phyloP scores from a whole-genome alignment of 257 asterid genomes.

The Parsonsia alboflavescens region DNA sequence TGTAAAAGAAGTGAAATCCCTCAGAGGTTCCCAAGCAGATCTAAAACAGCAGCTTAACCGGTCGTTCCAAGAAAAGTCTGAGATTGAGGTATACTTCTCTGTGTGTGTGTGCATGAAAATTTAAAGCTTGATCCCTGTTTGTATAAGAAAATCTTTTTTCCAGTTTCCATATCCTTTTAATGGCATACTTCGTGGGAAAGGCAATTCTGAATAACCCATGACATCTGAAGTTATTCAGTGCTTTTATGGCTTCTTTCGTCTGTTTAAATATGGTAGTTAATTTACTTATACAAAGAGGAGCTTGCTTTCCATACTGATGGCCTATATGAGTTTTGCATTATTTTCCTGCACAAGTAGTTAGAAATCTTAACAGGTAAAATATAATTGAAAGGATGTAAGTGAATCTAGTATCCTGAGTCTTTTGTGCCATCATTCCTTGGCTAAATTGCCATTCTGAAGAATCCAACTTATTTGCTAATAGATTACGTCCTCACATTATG shows the following conservation, averaged over 20 bases:
- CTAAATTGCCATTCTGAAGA: conserved; percentile 4
- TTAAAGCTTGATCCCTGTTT: conserved; percentile 9
- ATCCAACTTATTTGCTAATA: background rate
- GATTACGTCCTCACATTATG: conserved; percentile 17
- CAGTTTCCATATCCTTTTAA: background rate
- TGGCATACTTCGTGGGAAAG: background rate
- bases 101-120: conserved; percentile 9
- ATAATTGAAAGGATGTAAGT: background rate
- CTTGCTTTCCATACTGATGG: background rate
- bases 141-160: background rate
- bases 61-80: conserved; percentile 46
- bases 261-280: background rate
- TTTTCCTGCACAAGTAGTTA: background rate
- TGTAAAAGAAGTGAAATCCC: conserved; percentile 85
- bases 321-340: background rate
- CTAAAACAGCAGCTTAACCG: conserved; percentile 60
- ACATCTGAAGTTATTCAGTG: background rate
- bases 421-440: conserved; percentile 4
- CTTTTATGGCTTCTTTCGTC: background rate
- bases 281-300: background rate
- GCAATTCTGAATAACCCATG: background rate
- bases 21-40: conserved; percentile 69
- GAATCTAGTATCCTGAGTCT: background rate
- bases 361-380: background rate
- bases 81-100: conserved; percentile 60